Evolutionary conservation across 2,329 filamentous ascomycete species (phyloP), one percentile per base, ranked within the genome.

Genomic region (Cladophialophora psammophila): DNA sequence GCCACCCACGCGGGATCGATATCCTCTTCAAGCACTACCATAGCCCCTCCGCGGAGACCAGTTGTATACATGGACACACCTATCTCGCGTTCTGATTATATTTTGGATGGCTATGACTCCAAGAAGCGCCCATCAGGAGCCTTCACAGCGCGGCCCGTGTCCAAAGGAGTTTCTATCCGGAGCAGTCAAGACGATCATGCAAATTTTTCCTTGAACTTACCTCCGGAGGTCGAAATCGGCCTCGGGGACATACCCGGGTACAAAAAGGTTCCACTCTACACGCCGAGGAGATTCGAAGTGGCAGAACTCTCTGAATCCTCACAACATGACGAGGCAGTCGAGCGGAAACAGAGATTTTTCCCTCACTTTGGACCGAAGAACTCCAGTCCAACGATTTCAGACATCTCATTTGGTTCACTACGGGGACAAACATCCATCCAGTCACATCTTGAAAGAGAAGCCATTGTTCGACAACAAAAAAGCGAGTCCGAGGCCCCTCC

Each of bases 191-290:
- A 63, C 13, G 54, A 35, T 26, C 35, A 35, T 20, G 13, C 34
- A 8, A 48, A 45, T n/a, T 6, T 40, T 5, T 52, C 42, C 34
- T 13, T 48, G 36, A 50, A 32, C 31, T 18, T 40, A 20, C 8
- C n/a, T 9, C 66, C 63, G 13, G 63, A 68, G 26, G 40, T 68
- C 18, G 62, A 53, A 38, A 9, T 63, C 10, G 66, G 66, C 31
- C 48, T 66, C 18, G 58, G 66, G 32, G 66, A 68, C 26, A 48
- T 65, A 18, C 65, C 60, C 10, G 61, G 55, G 18, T 67, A 66
- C 42, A 60, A 20, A 42, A 70, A 70, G 60, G 36, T 70, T n/a
- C 68, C 68, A 40, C 20, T 66, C 12, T 70, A 52, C 36, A 63
- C 57, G 35, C 65, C 68, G 10, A 63, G 57, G 60, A 42, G 65